Conservation (phyloP, 495 filamentous ascomycete species). For the Podospora bellae-mahoneyi region DNA sequence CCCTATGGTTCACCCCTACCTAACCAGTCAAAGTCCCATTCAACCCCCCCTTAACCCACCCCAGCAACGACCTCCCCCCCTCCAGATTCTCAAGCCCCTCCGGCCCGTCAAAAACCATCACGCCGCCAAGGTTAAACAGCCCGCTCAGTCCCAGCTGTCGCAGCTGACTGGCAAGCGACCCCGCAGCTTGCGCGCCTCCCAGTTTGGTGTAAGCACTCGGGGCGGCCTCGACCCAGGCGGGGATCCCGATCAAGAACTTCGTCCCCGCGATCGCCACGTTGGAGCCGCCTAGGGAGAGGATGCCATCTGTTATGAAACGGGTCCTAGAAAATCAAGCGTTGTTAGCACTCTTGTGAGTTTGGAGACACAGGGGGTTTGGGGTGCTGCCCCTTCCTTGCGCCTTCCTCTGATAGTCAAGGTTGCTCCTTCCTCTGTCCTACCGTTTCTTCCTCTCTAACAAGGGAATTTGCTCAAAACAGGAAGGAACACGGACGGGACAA, state of each 20-base stretch:
- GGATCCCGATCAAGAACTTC: slow-evolving; percentile 10
- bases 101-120: slow-evolving; percentile 22
- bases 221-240: slow-evolving; percentile 1
- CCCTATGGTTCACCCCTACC: not conserved
- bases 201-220: not conserved
- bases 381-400: too few relatives aligned
- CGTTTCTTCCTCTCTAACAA: too few relatives aligned
- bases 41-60: slow-evolving; percentile 18
- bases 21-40: not conserved
- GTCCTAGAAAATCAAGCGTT: not conserved
- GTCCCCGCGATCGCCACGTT: slow-evolving; percentile 10
- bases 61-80: slow-evolving; percentile 14
- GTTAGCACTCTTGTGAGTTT: too few relatives aligned
- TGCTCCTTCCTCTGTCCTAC: too few relatives aligned
- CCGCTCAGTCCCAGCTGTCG: not conserved
- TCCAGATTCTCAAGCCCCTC: slow-evolving; percentile 17
- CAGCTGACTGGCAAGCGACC: not conserved
- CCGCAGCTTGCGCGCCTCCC: slow-evolving; percentile 2
- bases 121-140: slow-evolving; percentile 12
- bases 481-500: too few relatives aligned
- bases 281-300: slow-evolving; percentile 13
- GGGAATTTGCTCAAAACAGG: too few relatives aligned
- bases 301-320: slow-evolving; percentile 4
- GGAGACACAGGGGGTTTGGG: too few relatives aligned
- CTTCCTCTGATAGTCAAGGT: not conserved